Evolutionary conservation across 129 eudicot species (phyloP), one percentile per base, ranked within the genome.

Genomic region (Sambucus nigra): DNA sequence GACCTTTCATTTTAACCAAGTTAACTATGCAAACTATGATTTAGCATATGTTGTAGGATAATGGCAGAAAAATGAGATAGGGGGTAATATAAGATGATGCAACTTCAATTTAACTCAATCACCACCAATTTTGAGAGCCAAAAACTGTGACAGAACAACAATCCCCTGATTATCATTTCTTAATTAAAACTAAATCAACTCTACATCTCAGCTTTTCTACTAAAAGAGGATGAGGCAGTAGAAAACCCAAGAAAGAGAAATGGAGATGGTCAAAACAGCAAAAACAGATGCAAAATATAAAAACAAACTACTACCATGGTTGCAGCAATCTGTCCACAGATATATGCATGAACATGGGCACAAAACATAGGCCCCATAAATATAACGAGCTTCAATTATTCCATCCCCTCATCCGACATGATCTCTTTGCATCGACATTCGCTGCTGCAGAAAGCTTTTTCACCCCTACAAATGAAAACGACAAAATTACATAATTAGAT

Each of bases 401-500:
- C 81, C 14, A 29, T 57, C 49, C 64, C 77, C 49, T 71, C 78
- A 5, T 77, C 83, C 42, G 57, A 47, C 67, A 67, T 47, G 44
- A 77, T 78, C 67, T 73, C 73, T 42, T 69, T 61, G 67, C 50
- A 56, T 19, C 84, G 69, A 70, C 95, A 78, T 46, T 86, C 87
- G 53, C 75, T 80, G 73, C 91, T 81, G 56, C 95, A 86, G 62
- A 86, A 81, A 35, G 83, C 95, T 54, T 86, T 86, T 42, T 85
- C 91, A 40, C 91, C 95, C 74, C 95, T 85, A 80, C 14, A 59
- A 49, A 40, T 2, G 5, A 33, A 45, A 20, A 25, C 59, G 17
- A 10, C 5, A 21, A 16, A n/a, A n/a, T n/a, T n/a, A n/a, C n/a
- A n/a, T n/a, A n/a, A n/a, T n/a, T n/a, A n/a, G n/a, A n/a, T n/a